These are phyloP conservation scores for Thalassiosira delicatula DNA, from an alignment of 352 stramenopile genomes.

Conservation along the genomic window DNA sequence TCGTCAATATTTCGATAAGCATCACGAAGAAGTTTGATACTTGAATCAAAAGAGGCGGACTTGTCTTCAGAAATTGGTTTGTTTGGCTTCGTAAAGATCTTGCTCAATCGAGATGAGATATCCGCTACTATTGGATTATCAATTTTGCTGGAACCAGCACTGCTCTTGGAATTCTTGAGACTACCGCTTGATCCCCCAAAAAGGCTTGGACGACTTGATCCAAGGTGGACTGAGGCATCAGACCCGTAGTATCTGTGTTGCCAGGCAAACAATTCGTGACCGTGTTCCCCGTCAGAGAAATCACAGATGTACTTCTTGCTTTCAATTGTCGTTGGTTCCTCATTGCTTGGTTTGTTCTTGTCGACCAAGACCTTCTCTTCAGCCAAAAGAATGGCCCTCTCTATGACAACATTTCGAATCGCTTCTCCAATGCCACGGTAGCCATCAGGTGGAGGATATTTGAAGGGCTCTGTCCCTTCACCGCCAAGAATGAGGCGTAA, in stretches of 20 bases:
- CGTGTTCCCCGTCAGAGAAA: slow-evolving; percentile 85
- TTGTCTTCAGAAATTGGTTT: slow-evolving; percentile 18
- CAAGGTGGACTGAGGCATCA: slow-evolving; percentile 85
- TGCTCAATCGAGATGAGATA: slow-evolving; percentile 56
- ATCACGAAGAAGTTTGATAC: slow-evolving; percentile 34
- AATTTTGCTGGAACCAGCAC: slow-evolving; percentile 20
- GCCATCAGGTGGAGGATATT: slow-evolving; percentile 75
- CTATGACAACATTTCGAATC: slow-evolving; percentile 71
- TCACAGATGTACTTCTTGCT: slow-evolving; percentile 81
- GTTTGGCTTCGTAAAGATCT: slow-evolving; percentile 45
- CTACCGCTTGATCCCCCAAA: slow-evolving; percentile 14
- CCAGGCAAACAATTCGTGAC: slow-evolving; percentile 86
- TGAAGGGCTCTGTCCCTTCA: slow-evolving; percentile 77
- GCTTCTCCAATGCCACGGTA: slow-evolving; percentile 83
- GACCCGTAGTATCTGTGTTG: slow-evolving; percentile 85
- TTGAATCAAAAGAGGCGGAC: slow-evolving; percentile 49
- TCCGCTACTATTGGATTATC: slow-evolving; percentile 46
- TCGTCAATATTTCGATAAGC: slow-evolving; percentile 56
- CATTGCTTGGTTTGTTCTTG: not conserved
- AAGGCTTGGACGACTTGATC: slow-evolving; percentile 57
- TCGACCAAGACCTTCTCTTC: slow-evolving; percentile 73
- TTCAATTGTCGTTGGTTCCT: slow-evolving; percentile 17
- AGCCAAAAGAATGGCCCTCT: slow-evolving; percentile 67
- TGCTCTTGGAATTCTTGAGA: slow-evolving; percentile 50
- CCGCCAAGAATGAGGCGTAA: slow-evolving; percentile 84